Conservation (phyloP, 306 rosid species). For the Nissolia schottii region DNA sequence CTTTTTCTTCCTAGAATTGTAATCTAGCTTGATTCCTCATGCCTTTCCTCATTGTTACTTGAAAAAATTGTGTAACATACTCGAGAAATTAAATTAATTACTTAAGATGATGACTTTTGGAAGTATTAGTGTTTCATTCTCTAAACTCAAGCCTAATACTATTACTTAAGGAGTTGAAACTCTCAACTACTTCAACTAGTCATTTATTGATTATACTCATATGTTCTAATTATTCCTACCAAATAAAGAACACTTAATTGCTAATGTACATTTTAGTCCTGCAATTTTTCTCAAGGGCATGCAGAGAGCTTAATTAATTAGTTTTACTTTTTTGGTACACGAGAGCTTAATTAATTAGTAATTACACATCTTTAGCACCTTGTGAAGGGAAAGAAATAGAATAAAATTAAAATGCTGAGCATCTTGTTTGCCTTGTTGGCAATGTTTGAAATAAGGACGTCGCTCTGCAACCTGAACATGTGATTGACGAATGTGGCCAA, state of each 20-base stretch:
- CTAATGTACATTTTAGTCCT: not conserved
- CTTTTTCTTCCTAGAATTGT: not conserved
- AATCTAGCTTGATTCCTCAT: not conserved
- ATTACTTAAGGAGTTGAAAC: no score
- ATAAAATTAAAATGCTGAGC: not conserved
- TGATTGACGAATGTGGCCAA: not conserved
- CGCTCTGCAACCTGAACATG: not conserved
- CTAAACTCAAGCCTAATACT: no score
- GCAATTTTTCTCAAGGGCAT: not conserved
- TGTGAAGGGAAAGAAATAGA: not conserved
- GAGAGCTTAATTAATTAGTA: not conserved
- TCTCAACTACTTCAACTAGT: no score
- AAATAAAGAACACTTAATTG: not conserved
- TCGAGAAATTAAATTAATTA: no score
- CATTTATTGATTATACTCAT: no score
- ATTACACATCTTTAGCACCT: not conserved
- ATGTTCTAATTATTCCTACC: not conserved
- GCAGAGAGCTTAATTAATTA: not conserved
- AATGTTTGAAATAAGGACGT: not conserved
- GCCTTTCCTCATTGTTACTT: not conserved
- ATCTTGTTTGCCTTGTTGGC: slow-evolving; percentile 15
- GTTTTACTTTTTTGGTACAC: no score
- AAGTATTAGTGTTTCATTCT: no score
- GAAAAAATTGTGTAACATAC: not conserved
- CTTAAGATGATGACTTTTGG: no score